phyloP scores from a whole-genome alignment of 2,329 filamentous ascomycete genomes.

The Diaporthe sp. region DNA sequence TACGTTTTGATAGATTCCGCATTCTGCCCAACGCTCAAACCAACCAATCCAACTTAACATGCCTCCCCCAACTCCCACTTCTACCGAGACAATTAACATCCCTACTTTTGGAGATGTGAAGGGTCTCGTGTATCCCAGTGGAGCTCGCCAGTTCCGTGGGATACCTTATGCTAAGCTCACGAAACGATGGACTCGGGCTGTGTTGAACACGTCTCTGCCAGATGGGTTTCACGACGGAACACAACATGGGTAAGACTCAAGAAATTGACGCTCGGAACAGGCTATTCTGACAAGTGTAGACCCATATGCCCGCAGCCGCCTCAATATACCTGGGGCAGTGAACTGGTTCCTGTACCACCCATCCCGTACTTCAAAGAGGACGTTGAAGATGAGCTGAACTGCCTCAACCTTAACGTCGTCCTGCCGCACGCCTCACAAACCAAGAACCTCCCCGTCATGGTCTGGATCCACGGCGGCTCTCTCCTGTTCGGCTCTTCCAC shows the following conservation, averaged over 20 bases:
- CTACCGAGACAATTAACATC: conserved; percentile 15
- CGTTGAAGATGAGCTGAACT: conserved; percentile 16
- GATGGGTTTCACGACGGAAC: conserved; percentile 9
- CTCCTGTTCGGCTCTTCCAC: neutral
- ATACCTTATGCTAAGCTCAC: conserved; percentile 16
- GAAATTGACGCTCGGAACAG: neutral
- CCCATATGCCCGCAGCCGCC: conserved; percentile 14
- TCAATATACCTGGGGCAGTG: conserved; percentile 2
- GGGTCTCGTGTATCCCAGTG: conserved; percentile 10
- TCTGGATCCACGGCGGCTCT: conserved; percentile 33
- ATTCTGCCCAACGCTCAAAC: neutral
- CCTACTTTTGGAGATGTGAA: conserved; percentile 20
- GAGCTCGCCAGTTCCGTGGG: conserved; percentile 12
- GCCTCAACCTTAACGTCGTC: conserved; percentile 19
- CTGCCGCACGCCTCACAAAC: neutral
- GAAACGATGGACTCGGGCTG: conserved; percentile 22
- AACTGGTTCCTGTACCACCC: conserved; percentile 1
- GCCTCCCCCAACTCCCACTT: neutral
- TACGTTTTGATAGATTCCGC: neutral
- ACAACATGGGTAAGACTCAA: conserved; percentile 2
- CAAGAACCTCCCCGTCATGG: conserved; percentile 22
- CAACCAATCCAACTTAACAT: neutral
- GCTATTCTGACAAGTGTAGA: neutral
- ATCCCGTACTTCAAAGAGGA: conserved; percentile 10
- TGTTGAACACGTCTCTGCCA: conserved; percentile 1